Evolutionary conservation across 306 rosid species (phyloP), one percentile per base, ranked within the genome.

Genomic region (Inga laurina): DNA sequence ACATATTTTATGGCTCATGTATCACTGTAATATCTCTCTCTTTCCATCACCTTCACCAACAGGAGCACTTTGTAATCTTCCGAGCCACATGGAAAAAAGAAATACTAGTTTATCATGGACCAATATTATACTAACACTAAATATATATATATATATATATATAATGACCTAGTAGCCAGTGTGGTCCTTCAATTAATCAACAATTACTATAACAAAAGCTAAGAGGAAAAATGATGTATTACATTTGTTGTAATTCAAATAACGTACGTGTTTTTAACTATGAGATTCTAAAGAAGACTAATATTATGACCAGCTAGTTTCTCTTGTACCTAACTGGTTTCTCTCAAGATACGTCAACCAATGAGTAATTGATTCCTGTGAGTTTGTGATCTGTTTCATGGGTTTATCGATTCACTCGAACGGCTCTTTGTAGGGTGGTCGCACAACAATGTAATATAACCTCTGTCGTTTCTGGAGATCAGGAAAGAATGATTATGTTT

Each of bases 391-490:
- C 68, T 81, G 3, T 74, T 75, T 77, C 79, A 80, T 48, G 75
- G 81, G 76, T 73, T 81, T 70, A 86, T 81, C 72, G 83, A 79
- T 8, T n/a, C 66, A 82, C 68, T 84, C 77, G 66, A 86, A 80
- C 84, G 82, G 83, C 80, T 70, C 30, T 74, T 35, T 88, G 94
- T 71, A 82, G 79, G 84, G 85, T 61, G 76, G 90, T 81, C 87
- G 67, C 72, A 79, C 87, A 76, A 80, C 93, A 89, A 44, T 66
- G 71, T 71, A 89, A 91, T 91, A 85, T 71, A 82, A 57, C 82
- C 4, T 80, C 74, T 83, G 79, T 45, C 19, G 34, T 76, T 88
- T 80, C 79, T 49, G 72, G 77, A 85, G 89, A 87, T 85, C 67
- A 78, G 48, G 22, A 70, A 57, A 45, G 56, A 22, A 41, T 76